A percentile compares a stretch with the other conserved stretches of the same genome.
Conservation (phyloP, 306 rosid genomes). For the Quercus cerris region DNA sequence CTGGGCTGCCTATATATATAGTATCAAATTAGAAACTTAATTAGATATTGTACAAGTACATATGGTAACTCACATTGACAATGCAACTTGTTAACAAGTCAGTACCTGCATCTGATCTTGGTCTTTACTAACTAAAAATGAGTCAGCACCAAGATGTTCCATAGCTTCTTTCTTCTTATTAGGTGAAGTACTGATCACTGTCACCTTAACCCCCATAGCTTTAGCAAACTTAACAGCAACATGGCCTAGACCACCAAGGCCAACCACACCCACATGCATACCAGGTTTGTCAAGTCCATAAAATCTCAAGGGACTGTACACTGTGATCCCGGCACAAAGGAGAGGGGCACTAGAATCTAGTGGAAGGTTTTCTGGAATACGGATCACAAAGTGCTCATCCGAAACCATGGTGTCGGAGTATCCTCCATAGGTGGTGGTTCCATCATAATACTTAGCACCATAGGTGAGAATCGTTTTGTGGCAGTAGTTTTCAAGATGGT, state of each 20-base stretch:
- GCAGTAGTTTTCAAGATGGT: slow-evolving; percentile 26
- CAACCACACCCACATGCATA: slow-evolving; percentile 41
- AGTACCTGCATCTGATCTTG: slow-evolving; percentile 35
- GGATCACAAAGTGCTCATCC: slow-evolving; percentile 28
- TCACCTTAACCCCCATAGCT: slow-evolving; percentile 36
- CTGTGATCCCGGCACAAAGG: slow-evolving; percentile 43
- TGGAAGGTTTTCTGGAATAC: slow-evolving; percentile 20
- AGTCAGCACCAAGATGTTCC: slow-evolving; percentile 27
- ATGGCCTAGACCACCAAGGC: slow-evolving; percentile 49
- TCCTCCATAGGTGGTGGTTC: slow-evolving; percentile 27
- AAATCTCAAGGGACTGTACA: slow-evolving; percentile 35
- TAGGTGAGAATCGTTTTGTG: slow-evolving; percentile 1
- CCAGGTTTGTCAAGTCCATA: slow-evolving; percentile 32
- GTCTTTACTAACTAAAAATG: slow-evolving; percentile 29
- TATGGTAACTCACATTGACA: neutral
- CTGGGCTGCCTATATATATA: slow-evolving; percentile 15
- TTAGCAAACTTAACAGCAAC: slow-evolving; percentile 42
- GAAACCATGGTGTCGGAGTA: slow-evolving; percentile 37
- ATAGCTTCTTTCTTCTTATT: slow-evolving; percentile 31
- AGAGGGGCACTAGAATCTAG: slow-evolving; percentile 46
- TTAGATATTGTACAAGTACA: neutral
- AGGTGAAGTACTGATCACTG: slow-evolving; percentile 36
- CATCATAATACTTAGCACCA: slow-evolving; percentile 7
- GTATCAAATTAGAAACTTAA: neutral
- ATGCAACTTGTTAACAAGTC: neutral